Percentiles rank a stretch among this genome's conserved stretches.
These are phyloP conservation scores for Arachis hypogaea DNA, from an alignment of 306 rosid genomes.

Conservation along the genomic window DNA sequence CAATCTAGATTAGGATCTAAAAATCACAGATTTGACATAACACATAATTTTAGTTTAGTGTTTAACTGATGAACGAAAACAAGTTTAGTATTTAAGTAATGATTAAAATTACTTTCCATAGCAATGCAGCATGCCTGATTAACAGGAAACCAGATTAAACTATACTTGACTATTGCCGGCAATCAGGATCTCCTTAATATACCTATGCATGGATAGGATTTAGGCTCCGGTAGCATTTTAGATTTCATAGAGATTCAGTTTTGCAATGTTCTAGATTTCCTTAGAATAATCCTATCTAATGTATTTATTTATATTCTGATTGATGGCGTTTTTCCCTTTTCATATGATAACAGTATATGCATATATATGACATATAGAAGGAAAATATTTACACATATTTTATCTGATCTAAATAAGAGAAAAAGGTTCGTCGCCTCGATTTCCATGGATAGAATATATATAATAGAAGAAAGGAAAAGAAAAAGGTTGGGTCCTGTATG, in stretches of 20 bases:
- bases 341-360: neutral
- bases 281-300: slow-evolving; percentile 7
- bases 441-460: neutral
- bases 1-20: slow-evolving; percentile 37
- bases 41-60: slow-evolving; percentile 31
- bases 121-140: slow-evolving; percentile 38
- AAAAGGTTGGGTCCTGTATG: too few species aligned
- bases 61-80: slow-evolving; percentile 1
- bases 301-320: neutral
- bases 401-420: neutral
- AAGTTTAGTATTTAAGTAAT: slow-evolving; percentile 34
- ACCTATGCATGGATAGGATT: slow-evolving; percentile 39
- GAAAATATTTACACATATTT: neutral
- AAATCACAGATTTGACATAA: slow-evolving; percentile 43
- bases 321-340: neutral
- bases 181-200: slow-evolving; percentile 39
- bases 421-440: neutral
- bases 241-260: slow-evolving; percentile 46
- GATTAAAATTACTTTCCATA: slow-evolving; percentile 24
- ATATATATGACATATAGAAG: slow-evolving; percentile 15
- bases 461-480: neutral
- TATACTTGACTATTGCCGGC: slow-evolving; percentile 48
- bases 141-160: slow-evolving; percentile 49
- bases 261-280: slow-evolving; percentile 42
- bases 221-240: slow-evolving; percentile 46